These are phyloP conservation scores for Moniliophthora roreri DNA, from an alignment of 1,284 basidiomycete genomes.

Conservation along the genomic window DNA sequence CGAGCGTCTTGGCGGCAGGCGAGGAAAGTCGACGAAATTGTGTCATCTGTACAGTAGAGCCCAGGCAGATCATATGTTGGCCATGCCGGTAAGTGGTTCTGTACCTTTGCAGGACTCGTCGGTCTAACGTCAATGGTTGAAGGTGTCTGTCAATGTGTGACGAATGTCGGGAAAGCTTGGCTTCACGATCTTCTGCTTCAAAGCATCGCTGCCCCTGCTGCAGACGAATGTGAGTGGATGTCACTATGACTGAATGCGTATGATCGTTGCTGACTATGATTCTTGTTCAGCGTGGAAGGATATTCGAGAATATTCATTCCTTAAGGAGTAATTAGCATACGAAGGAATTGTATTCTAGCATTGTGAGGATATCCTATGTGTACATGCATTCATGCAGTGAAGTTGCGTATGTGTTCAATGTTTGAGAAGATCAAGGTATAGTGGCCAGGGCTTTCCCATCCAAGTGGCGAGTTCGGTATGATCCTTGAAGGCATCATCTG, in stretches of 20 bases:
- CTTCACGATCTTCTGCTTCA: constrained; percentile 57
- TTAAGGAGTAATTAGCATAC: constrained; percentile 25
- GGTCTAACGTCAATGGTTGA: not conserved
- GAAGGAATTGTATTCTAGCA: constrained; percentile 6
- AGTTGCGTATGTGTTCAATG: too few relatives aligned
- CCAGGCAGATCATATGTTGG: constrained; percentile 75
- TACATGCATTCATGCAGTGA: too few relatives aligned
- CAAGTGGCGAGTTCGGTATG: constrained; percentile 67
- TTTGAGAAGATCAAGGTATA: constrained; percentile 43
- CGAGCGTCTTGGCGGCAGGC: constrained; percentile 11
- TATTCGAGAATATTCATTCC: constrained; percentile 72
- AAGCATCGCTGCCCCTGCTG: constrained; percentile 78
- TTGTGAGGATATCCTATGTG: too few relatives aligned
- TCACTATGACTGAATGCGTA: too few relatives aligned
- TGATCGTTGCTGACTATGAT: constrained; percentile 2
- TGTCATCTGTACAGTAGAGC: constrained; percentile 72
- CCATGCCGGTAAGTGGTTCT: constrained; percentile 62
- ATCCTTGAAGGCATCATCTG: constrained; percentile 54
- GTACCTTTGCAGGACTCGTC: constrained; percentile 2
- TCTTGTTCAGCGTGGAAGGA: constrained; percentile 59
- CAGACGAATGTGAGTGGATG: constrained; percentile 52
- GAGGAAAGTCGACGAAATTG: constrained; percentile 49
- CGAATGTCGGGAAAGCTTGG: constrained; percentile 67
- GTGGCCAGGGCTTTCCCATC: constrained; percentile 66
- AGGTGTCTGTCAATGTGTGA: constrained; percentile 76